A percentile compares a stretch with the other conserved stretches of the same genome.
Evolutionary conservation across 345 rosid genomes (phyloP).

Genomic region (Lenwebbia sp.): DNA sequence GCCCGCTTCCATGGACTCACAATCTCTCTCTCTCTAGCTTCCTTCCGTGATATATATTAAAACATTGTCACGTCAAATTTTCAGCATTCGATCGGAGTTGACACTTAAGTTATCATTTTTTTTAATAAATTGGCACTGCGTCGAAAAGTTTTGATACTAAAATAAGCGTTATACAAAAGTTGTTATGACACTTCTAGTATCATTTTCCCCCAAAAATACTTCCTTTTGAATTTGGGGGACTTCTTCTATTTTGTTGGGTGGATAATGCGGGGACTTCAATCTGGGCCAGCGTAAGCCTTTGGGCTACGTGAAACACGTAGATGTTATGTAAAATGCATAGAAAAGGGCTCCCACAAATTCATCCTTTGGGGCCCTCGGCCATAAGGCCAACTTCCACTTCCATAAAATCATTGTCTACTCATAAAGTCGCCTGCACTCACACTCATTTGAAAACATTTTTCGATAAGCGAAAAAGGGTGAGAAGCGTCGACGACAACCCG

Average conservation of each 20-base stretch:
- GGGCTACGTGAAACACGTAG: not conserved
- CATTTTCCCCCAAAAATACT: no score
- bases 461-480: not conserved
- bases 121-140: no score
- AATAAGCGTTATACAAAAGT: no score
- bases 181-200: no score
- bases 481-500: not conserved
- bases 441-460: not conserved
- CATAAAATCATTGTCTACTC: not conserved
- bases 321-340: not conserved
- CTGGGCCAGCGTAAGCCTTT: not conserved
- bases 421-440: not conserved
- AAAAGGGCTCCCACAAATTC: not conserved
- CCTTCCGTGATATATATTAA: no score
- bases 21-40: no score
- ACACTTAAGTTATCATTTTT: no score
- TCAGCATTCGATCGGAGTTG: no score
- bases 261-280: not conserved
- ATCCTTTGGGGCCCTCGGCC: not conserved
- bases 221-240: not conserved
- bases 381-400: not conserved
- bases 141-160: no score
- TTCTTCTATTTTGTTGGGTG: fast-evolving
- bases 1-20: no score
- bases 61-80: no score